Evolutionary conservation across 139 green algal genomes (phyloP).

Genomic region (Yamagishiella unicocca): DNA sequence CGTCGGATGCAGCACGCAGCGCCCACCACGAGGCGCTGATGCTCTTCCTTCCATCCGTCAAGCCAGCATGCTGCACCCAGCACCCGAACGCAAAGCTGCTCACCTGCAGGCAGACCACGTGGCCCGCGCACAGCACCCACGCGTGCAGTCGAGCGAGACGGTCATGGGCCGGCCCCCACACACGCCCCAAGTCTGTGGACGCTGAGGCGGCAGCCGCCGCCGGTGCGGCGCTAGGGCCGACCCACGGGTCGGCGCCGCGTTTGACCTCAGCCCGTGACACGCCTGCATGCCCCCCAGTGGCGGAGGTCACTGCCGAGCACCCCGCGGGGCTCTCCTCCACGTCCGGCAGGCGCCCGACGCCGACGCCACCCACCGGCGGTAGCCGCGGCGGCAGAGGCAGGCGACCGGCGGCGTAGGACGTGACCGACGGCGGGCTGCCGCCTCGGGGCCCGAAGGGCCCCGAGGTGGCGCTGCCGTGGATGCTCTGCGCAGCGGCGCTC

Average conservation of each 20-base stretch:
- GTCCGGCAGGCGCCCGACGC: background rate
- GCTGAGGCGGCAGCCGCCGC: background rate
- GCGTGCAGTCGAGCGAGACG: slow-evolving; percentile 27
- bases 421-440: slow-evolving; percentile 33
- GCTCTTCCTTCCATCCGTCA: too few species aligned
- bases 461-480: background rate
- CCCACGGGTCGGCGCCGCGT: background rate
- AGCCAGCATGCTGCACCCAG: too few species aligned
- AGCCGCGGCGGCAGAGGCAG: background rate
- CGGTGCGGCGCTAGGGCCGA: background rate
- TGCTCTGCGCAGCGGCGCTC: background rate
- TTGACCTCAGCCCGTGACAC: background rate
- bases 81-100: too few species aligned
- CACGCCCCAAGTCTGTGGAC: background rate
- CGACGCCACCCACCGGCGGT: background rate
- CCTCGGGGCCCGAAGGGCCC: background rate
- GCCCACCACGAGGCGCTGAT: too few species aligned
- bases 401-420: slow-evolving; percentile 6
- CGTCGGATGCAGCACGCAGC: too few species aligned
- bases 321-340: background rate
- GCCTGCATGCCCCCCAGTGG: too few species aligned
- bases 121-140: slow-evolving; percentile 1
- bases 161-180: slow-evolving; percentile 1
- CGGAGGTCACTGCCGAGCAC: background rate
- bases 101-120: slow-evolving; percentile 33